phyloP scores from a whole-genome alignment of 1,139 yeast species.

The Magnusiomyces fungicola region DNA sequence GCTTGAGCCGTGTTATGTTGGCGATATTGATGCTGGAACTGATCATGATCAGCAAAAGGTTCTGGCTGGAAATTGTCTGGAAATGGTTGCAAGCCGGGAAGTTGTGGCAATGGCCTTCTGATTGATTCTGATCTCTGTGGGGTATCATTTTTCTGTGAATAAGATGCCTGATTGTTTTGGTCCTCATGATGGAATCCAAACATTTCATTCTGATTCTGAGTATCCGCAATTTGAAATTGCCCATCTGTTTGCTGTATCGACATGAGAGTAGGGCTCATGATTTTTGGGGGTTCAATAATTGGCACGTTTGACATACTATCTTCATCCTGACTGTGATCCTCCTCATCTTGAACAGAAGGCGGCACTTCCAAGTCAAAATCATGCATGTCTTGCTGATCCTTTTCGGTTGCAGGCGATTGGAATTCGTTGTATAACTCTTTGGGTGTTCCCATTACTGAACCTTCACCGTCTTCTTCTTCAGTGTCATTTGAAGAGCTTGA shows the following conservation, averaged over 20 bases:
- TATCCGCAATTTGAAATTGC: not conserved
- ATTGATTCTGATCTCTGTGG: not conserved
- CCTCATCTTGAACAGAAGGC: not conserved
- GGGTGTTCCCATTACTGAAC: constrained; percentile 17
- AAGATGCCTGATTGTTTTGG: not conserved
- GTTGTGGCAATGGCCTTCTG: constrained; percentile 13
- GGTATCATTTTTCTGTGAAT: not conserved
- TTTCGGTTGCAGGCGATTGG: no score
- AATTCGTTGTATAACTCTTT: constrained; percentile 7
- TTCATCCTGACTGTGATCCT: constrained; percentile 24
- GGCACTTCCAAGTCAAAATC: not conserved
- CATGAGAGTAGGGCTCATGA: not conserved
- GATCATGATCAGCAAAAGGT: not conserved
- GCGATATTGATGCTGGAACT: not conserved
- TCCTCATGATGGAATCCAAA: not conserved
- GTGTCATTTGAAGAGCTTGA: constrained; percentile 15
- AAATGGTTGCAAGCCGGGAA: not conserved
- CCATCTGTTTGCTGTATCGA: not conserved
- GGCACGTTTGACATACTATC: constrained; percentile 18
- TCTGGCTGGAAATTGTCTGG: constrained; percentile 3
- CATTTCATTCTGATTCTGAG: not conserved
- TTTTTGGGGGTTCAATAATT: constrained; percentile 20
- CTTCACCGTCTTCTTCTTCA: constrained; percentile 22
- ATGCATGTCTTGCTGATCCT: not conserved
- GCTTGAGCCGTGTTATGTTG: not conserved